phyloP scores from a whole-genome alignment of 139 green algal species.

The Picochlorum sp. region DNA sequence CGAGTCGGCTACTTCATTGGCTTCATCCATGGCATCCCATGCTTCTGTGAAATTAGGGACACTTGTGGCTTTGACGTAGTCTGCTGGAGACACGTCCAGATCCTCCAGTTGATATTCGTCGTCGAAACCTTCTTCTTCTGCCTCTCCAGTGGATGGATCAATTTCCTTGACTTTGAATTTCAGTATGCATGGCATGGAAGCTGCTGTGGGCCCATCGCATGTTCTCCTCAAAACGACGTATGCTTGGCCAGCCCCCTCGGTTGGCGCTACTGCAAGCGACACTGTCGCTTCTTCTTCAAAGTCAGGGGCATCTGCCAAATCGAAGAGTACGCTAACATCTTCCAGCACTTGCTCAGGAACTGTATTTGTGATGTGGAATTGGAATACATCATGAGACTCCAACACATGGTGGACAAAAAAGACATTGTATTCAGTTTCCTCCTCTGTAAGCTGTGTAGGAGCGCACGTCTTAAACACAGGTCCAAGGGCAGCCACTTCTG shows the following conservation, averaged over 20 bases:
- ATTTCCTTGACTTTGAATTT: conserved; percentile 97
- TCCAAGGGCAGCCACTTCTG: conserved; percentile 69
- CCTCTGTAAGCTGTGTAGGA: conserved; percentile 73
- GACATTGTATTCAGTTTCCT: conserved; percentile 89
- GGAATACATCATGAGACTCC: conserved; percentile 72
- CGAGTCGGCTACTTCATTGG: conserved; percentile 73
- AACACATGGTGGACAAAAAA: conserved; percentile 81
- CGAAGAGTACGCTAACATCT: conserved; percentile 80
- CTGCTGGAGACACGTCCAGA: conserved; percentile 52
- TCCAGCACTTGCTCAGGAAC: conserved; percentile 90
- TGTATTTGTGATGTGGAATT: conserved; percentile 98
- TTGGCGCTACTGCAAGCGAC: conserved; percentile 72
- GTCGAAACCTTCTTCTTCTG: conserved; percentile 88
- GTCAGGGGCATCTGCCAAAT: conserved; percentile 64
- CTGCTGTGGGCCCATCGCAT: conserved; percentile 49
- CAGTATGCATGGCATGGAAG: conserved; percentile 56
- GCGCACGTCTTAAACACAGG: conserved; percentile 82
- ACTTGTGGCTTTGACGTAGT: conserved; percentile 74
- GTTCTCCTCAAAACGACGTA: conserved; percentile 69
- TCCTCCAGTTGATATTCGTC: conserved; percentile 99
- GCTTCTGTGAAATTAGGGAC: conserved; percentile 78
- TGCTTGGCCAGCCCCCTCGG: conserved; percentile 61
- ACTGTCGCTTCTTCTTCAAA: conserved; percentile 73
- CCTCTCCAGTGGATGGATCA: conserved; percentile 82
- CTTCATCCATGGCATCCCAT: conserved; percentile 69